Base-by-base conservation (phyloP, 1,284 basidiomycete species). In the Apiotrichum mycotoxinovorans region DNA sequence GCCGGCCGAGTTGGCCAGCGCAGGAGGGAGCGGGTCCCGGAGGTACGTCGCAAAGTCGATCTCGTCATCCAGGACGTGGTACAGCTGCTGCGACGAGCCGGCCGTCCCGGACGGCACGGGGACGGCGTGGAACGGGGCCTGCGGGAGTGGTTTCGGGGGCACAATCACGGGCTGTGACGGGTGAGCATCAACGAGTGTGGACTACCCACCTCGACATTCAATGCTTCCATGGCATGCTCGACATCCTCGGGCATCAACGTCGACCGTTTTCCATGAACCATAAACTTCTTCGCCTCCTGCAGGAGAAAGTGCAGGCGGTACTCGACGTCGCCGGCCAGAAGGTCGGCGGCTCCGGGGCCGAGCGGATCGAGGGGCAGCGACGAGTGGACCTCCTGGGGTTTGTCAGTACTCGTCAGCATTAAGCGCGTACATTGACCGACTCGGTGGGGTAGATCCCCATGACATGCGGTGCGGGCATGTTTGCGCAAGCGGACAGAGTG, bases 251-350 rank as follows among this genome's bases (percentile, higher is more conserved):
- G 91, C 15, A 87, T 88, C 72, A 98, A 82, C 0, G 87, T 89
- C 27, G 88, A 89, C 56, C 95, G 83, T 60, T 91, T 86, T 1
- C 89, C 88, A 75, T 98, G 94, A 25, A 92, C 84, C 89, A 97
- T 98, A 76, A 96, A 98, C 60, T 93, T 89, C 25, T 91, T 86
- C 12, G 95, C 93, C 82, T 98, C 94, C 87, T 95, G 76, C 22
- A 68, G 52, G 30, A 76, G 71, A 42, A 75, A 90, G 73, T 95
- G 92, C 70, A 98, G 84, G 57, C 96, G 83, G 77, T 98, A 97
- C 74, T 98, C 95, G 42, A 98, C 91, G 79, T 99, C 96, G 61
- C 90, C 91, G 2, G 95, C 93, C 18, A 99, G 82, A 0, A 89
- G 83, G 20, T 86, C 85, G 2, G 92, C 88, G 14, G 97, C 88